Percentiles rank a stretch among this genome's conserved stretches.
Evolutionary conservation across 2,329 filamentous ascomycete genomes (phyloP).

Genomic region (Microcyclosporella mali): DNA sequence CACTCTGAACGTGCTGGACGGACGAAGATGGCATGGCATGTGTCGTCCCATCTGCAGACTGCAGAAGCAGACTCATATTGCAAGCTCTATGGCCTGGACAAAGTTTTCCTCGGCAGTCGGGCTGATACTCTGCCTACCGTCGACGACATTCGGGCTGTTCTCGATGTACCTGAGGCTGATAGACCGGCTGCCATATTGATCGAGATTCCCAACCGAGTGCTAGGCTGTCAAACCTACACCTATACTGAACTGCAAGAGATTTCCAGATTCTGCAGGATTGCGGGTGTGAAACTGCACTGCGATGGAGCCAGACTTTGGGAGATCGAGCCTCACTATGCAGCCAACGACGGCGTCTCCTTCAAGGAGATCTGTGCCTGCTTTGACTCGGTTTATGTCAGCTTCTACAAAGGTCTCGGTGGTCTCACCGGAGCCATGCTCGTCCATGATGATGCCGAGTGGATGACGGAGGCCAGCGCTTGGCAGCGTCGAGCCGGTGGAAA

Average conservation of each 20-base stretch:
- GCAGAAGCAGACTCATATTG: slow-evolving; percentile 14
- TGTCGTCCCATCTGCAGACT: slow-evolving; percentile 18
- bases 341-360: slow-evolving; percentile 6
- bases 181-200: slow-evolving; percentile 17
- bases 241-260: slow-evolving; percentile 17
- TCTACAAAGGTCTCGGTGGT: slow-evolving; percentile 20
- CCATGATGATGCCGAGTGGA: slow-evolving; percentile 10
- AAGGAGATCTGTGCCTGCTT: slow-evolving; percentile 16
- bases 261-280: slow-evolving; percentile 11
- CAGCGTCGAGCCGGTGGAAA: slow-evolving; percentile 19
- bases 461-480: slow-evolving; percentile 19
- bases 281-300: slow-evolving; percentile 16
- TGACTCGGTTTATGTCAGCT: slow-evolving; percentile 17
- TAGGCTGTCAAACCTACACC: slow-evolving; percentile 21
- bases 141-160: slow-evolving; percentile 13
- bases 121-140: slow-evolving; percentile 12
- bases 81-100: slow-evolving; percentile 15
- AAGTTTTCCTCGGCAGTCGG: slow-evolving; percentile 9
- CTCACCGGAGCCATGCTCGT: slow-evolving; percentile 17
- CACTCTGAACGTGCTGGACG: slow-evolving; percentile 9
- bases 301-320: slow-evolving; percentile 24
- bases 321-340: slow-evolving; percentile 20
- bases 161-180: slow-evolving; percentile 5
- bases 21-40: slow-evolving; percentile 18
- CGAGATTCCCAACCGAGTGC: slow-evolving; percentile 20